phyloP scores from a whole-genome alignment of 2,329 filamentous ascomycete species.

The Pseudogymnoascus sp. region DNA sequence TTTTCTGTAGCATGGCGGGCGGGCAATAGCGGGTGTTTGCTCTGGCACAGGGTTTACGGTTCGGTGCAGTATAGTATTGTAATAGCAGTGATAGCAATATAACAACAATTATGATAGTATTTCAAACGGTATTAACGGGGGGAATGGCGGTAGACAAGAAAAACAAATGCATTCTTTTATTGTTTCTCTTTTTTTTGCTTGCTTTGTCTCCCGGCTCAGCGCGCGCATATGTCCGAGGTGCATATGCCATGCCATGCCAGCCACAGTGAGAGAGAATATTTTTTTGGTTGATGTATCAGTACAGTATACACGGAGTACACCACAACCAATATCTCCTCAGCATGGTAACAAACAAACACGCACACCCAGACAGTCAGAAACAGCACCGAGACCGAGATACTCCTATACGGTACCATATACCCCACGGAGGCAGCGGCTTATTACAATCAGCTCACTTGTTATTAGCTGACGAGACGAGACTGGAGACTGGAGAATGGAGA shows the following conservation, averaged over 20 bases:
- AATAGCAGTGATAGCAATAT: not conserved
- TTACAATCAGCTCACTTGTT: not conserved
- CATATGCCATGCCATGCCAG: not conserved
- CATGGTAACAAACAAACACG: not conserved
- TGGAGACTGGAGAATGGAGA: not conserved
- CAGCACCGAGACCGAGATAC: not conserved
- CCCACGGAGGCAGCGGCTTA: not conserved
- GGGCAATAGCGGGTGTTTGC: not conserved
- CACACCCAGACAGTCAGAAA: not conserved
- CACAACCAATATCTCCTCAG: not conserved
- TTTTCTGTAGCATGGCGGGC: not conserved
- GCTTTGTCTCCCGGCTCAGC: not conserved
- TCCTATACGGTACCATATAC: not conserved
- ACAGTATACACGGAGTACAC: not conserved
- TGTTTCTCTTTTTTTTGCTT: not conserved
- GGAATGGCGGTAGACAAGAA: not conserved
- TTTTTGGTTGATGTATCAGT: not conserved
- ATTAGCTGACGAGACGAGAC: not conserved
- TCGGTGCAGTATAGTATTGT: not conserved
- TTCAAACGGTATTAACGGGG: not conserved
- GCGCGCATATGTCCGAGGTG: not conserved
- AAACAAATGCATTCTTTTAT: constrained; percentile 2
- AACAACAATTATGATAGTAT: not conserved
- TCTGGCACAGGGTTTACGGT: not conserved
- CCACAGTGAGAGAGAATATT: not conserved